Evolutionary conservation across 139 green algal species (phyloP), one percentile per base, ranked within the genome.

Genomic region (Haematococcus sp.): DNA sequence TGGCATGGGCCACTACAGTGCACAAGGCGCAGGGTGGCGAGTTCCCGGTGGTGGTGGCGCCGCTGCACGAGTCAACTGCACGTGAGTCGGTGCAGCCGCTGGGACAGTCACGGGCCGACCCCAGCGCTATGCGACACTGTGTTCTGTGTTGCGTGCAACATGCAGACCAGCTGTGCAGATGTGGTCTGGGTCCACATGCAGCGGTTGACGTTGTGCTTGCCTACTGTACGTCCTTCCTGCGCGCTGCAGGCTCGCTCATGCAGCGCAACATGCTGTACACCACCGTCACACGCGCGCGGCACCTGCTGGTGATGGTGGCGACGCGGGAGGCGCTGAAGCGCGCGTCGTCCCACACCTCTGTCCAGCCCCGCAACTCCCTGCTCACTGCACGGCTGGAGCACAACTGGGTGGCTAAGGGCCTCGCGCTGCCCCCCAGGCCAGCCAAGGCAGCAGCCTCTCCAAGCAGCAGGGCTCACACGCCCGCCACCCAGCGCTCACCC

Each of bases 11-110:
- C 2, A 88, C 87, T 23, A 97, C 92, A 1, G 83, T 97, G 59
- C 92, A 97, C 83, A 97, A 97, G 83, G 87, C 92, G 25, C 92
- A 97, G 76, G 92, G 92, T 27, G 85, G 87, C n/a, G 92, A 97
- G 78, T 92, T 87, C 64, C 73, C 72, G 13, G 80, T 84, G 1
- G 91, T 96, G 40, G 73, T 97, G 20, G 69, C 97, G 66, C 74
- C 76, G 1, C 78, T 97, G 40, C 71, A 81, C 17, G 27, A 64
- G n/a, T 72, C 78, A 23, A 51, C 51, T 2, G 25, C 61, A 68
- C 30, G 61, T 68, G 58, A 22, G 54, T 32, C 7, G n/a, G 15
- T 32, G 54, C 22, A 32, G 54, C 22, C 54, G 7, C 15, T 55
- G 15, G 46, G n/a, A n/a, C n/a, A n/a, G n/a, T n/a, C n/a, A 66